Percentiles rank a stretch among this genome's conserved stretches.
These are phyloP conservation scores for Leishmania amazonensis DNA, from an alignment of 208 protist species.

Conservation along the genomic window DNA sequence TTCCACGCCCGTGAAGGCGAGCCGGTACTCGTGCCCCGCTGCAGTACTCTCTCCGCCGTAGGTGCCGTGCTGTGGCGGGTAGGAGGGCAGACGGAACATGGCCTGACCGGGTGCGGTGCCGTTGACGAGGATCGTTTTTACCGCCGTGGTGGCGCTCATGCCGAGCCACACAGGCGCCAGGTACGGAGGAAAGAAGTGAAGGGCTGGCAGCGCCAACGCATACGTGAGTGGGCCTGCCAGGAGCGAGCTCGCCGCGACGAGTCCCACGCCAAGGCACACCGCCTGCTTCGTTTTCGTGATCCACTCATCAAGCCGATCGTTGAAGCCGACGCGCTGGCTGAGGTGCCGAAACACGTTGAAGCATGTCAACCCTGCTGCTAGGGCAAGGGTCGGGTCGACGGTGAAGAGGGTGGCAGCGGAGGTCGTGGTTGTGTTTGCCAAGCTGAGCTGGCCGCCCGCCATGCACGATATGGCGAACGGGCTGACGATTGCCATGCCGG, in stretches of 20 bases:
- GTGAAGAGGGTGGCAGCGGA: constrained; percentile 20
- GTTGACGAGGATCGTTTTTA: constrained; percentile 66
- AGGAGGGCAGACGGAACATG: constrained; percentile 44
- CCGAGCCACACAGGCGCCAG: constrained; percentile 82
- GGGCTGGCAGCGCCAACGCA: constrained; percentile 8
- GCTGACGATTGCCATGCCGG: constrained; percentile 35
- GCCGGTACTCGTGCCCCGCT: constrained; percentile 72
- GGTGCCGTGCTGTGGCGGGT: constrained; percentile 69
- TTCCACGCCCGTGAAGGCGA: constrained; percentile 73
- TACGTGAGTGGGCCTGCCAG: constrained; percentile 18
- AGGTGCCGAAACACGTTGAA: constrained; percentile 59
- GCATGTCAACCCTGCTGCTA: constrained; percentile 62
- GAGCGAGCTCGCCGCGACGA: constrained; percentile 29
- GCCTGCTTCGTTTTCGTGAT: constrained; percentile 32
- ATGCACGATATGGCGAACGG: constrained; percentile 31
- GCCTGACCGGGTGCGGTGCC: constrained; percentile 57
- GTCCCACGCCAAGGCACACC: constrained; percentile 22
- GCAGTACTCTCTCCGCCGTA: constrained; percentile 67
- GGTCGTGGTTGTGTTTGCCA: constrained; percentile 1
- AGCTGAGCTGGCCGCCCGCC: not conserved
- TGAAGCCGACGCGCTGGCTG: constrained; percentile 67
- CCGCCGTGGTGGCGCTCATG: constrained; percentile 41
- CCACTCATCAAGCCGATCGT: constrained; percentile 58
- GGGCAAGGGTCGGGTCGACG: constrained; percentile 61
- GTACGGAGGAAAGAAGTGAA: constrained; percentile 66